Percentiles rank a stretch among this genome's conserved stretches.
Evolutionary conservation across 257 asterid genomes (phyloP).

Genomic region (Solanum piurae): DNA sequence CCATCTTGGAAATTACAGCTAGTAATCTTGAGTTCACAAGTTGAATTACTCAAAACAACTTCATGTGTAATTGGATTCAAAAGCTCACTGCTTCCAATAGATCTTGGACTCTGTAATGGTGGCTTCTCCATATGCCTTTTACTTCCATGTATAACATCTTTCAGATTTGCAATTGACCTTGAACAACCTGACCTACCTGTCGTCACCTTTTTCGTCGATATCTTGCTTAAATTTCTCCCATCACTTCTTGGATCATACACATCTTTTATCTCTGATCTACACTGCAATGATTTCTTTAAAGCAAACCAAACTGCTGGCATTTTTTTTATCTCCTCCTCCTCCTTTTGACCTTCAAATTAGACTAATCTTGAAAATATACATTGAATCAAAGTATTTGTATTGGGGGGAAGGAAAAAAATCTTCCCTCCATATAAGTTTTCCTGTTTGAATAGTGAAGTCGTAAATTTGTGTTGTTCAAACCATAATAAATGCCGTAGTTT

Average conservation of each 20-base stretch:
- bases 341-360: background rate
- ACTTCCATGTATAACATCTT: slow-evolving; percentile 88
- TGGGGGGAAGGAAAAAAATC: slow-evolving; percentile 3
- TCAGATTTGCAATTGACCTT: slow-evolving; percentile 76
- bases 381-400: background rate
- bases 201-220: slow-evolving; percentile 39
- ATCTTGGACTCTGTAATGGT: slow-evolving; percentile 73
- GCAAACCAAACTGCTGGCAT: slow-evolving; percentile 90
- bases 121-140: slow-evolving; percentile 70
- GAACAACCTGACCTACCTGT: slow-evolving; percentile 63
- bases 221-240: slow-evolving; percentile 23
- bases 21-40: slow-evolving; percentile 65
- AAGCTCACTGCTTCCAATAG: slow-evolving; percentile 77
- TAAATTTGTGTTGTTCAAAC: slow-evolving; percentile 5
- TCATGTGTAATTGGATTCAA: slow-evolving; percentile 74
- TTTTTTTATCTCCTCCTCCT: background rate
- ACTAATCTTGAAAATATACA: background rate
- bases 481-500: background rate
- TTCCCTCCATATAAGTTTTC: slow-evolving; percentile 13
- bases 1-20: slow-evolving; percentile 24
- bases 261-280: slow-evolving; percentile 48
- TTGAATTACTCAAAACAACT: slow-evolving; percentile 53
- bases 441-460: slow-evolving; percentile 4
- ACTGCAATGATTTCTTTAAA: slow-evolving; percentile 50
- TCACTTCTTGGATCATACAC: slow-evolving; percentile 40